A percentile compares a stretch with the other conserved stretches of the same genome.
Conservation (phyloP, 148 eudicot genomes). For the Silene conica region DNA sequence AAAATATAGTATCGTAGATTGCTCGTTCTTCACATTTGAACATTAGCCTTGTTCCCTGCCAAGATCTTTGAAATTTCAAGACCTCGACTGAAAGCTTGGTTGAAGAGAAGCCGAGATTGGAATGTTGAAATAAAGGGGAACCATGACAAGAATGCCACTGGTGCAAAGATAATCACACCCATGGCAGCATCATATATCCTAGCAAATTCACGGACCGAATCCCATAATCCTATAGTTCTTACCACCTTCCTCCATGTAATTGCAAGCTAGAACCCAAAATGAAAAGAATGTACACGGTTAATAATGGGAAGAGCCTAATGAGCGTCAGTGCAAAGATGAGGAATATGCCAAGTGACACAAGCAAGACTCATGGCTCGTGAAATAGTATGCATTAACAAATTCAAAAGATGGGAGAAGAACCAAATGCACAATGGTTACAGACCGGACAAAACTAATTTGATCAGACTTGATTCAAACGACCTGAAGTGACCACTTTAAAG, state of each 20-base stretch:
- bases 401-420: not conserved
- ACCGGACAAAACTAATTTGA: no score
- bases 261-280: constrained; percentile 49
- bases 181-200: constrained; percentile 96
- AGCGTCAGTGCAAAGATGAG: not conserved
- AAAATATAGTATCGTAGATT: no score
- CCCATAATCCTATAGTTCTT: constrained; percentile 76
- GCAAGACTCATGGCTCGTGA: no score
- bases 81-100: constrained; percentile 99
- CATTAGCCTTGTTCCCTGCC: constrained; percentile 97
- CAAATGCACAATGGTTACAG: no score
- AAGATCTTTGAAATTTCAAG: constrained; percentile 95
- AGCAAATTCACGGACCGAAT: constrained; percentile 85
- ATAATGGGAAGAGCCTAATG: not conserved
- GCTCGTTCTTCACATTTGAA: constrained; percentile 33
- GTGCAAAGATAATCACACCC: constrained; percentile 46
- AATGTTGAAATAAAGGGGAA: constrained; percentile 94
- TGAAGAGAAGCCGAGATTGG: constrained; percentile 96
- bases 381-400: no score
- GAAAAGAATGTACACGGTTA: not conserved
- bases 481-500: no score
- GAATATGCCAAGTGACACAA: no score
- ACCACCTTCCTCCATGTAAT: constrained; percentile 61
- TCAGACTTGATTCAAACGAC: no score
- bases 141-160: constrained; percentile 81